phyloP scores from a whole-genome alignment of 441 rosid genomes.

The Biscutella laevigata region DNA sequence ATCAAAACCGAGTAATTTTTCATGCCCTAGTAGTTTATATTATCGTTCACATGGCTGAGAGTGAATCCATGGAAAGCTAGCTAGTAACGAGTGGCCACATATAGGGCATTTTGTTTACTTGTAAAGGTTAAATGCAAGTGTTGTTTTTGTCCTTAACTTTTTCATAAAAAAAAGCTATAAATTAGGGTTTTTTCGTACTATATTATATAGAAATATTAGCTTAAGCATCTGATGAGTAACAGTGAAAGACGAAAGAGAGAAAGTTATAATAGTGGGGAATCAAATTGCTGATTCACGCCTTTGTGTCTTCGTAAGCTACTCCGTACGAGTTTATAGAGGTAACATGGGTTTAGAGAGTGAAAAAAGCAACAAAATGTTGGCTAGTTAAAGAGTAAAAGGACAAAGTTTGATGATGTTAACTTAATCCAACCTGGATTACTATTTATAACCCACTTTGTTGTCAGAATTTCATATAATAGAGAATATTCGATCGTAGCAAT shows the following conservation, averaged over 20 bases:
- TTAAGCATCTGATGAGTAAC: constrained; percentile 26
- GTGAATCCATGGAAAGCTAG: constrained; percentile 22
- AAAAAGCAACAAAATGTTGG: constrained; percentile 29
- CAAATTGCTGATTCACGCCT: constrained; percentile 26
- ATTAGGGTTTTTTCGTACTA: constrained; percentile 20
- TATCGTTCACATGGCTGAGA: constrained; percentile 23
- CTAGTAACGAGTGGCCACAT: constrained; percentile 14
- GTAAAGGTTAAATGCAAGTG: constrained; percentile 25
- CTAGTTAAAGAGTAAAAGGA: constrained; percentile 20
- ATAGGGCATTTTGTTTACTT: constrained; percentile 16
- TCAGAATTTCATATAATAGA: constrained; percentile 4
- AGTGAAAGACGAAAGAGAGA: neutral
- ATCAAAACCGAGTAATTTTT: too few relatives aligned
- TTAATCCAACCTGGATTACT: constrained; percentile 22
- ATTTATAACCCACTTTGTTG: constrained; percentile 18
- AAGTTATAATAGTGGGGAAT: constrained; percentile 30
- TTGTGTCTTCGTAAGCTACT: constrained; percentile 26
- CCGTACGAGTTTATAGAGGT: constrained; percentile 26
- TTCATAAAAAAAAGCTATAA: constrained; percentile 10
- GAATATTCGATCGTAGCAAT: too few relatives aligned
- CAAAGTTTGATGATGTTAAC: constrained; percentile 21
- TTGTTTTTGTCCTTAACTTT: constrained; percentile 24
- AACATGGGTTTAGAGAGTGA: constrained; percentile 24
- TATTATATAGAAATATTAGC: constrained; percentile 13
- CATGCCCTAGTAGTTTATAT: too few relatives aligned